Base-by-base conservation (phyloP, 306 rosid species). In the Aeschynomene evenia region DNA sequence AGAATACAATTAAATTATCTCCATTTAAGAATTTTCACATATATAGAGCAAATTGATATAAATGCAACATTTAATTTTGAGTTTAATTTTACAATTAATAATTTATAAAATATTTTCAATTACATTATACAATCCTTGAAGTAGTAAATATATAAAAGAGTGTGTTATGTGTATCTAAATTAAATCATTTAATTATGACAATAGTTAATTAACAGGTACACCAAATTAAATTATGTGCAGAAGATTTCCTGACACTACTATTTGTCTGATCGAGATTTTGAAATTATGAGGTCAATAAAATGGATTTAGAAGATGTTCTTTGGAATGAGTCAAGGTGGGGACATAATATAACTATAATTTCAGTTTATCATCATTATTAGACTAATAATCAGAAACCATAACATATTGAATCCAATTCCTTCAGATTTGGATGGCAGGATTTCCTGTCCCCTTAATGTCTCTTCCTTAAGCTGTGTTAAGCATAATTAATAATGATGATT, bases 371-470 rank as follows among this genome's bases (percentile, higher is more conserved):
- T 2, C 8, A 19, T 20, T 34, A 20, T 33, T 37, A 21, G 24
- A 68, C 53, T 67, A 21, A 34, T 48, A 39, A 49, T 18, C 46
- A 45, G 28, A 65, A 28, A 18, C 16, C 21, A 21, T 4, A 11
- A 21, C 62, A 54, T 12, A 19, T 24, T 11, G 20, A 69, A 36
- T 54, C 42, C 43, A 15, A 54, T 6, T 54, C 51, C 26, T 23
- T 69, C 42, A 8, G 24, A 71, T 21, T 45, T 22, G 33, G 24
- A 7, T 24, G 40, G 43, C 31, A 29, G 66, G 34, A 45, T 29
- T 56, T 48, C 34, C 45, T 71, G 76, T 71, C 45, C 46, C 43
- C 56, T 70, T 16, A 37, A 40, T 54, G 65, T 69, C 55, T 59
- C 6, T 15, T 56, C 22, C 33, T 56, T 12, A 28, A 26, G 56